Evolutionary conservation across 768 basidiomycete genomes (phyloP).

Genomic region (Rhizopogon vinicolor): DNA sequence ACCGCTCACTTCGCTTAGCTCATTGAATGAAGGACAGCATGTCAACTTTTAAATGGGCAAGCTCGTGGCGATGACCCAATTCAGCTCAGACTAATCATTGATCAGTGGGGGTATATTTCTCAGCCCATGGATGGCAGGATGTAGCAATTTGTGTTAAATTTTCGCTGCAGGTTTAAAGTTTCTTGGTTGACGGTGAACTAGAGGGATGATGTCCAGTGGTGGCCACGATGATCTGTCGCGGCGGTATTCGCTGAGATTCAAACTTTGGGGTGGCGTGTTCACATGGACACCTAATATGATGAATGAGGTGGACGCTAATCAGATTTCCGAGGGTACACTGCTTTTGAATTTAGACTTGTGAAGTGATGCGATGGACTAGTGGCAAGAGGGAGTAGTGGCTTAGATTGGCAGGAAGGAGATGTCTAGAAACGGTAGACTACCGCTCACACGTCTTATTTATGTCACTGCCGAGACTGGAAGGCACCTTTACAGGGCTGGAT

Average conservation of each 20-base stretch:
- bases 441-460: conserved; percentile 32
- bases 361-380: conserved; percentile 12
- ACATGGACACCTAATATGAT: not conserved
- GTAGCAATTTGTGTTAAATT: too few relatives aligned
- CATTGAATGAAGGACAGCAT: not conserved
- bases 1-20: not conserved
- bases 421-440: conserved; percentile 4
- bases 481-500: conserved; percentile 26
- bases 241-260: not conserved
- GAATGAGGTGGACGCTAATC: conserved; percentile 19
- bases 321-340: conserved; percentile 32
- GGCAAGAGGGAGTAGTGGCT: not conserved
- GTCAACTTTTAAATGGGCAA: not conserved
- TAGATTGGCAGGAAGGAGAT: conserved; percentile 20
- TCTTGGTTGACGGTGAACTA: not conserved
- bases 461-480: conserved; percentile 32
- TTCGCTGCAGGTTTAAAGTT: not conserved
- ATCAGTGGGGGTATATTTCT: too few relatives aligned
- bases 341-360: conserved; percentile 31
- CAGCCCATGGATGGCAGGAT: too few relatives aligned
- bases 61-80: not conserved
- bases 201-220: not conserved
- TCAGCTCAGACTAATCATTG: too few relatives aligned
- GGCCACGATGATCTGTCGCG: not conserved
- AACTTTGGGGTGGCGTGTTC: not conserved